Base-by-base conservation (phyloP, 1,284 basidiomycete species). In the Dichomitus squalens region DNA sequence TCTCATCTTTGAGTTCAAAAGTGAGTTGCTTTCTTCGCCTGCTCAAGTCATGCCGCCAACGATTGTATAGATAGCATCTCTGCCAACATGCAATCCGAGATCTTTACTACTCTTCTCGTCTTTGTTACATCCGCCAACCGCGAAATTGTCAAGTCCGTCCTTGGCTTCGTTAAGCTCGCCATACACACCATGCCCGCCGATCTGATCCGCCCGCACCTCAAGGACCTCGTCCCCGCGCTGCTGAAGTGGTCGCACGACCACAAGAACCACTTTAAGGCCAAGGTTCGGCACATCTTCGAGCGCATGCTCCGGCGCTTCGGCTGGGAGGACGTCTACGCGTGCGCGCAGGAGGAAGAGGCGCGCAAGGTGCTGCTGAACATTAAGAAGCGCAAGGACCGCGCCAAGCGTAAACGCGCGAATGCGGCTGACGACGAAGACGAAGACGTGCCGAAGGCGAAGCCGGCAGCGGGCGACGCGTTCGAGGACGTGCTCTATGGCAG, bases 211-310 rank as follows among this genome's bases (percentile, higher is more conserved):
- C 87, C 88, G 0, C 88, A 96, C 68, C 80, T 99, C 12, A 79
- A 81, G 27, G 79, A 81, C 18, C 80, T 98, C 12, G 92, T 99
- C 0, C 92, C 94, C 0, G 91, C 90, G 0, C 81, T 99, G 16
- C 79, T 99, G 23, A 82, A 81, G 54, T 97, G 96, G 95, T 93
- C 93, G 6, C 93, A 96, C 69, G 95, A 98, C 72, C 96, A 99
- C 78, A 96, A 96, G 73, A 98, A 99, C 71, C 96, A 98, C 73
- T 99, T 99, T 85, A 99, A 99, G 74, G 82, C 85, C 54, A 98
- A 98, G 77, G 93, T 98, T 12, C 86, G 95, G 44, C 96, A 98
- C 74, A 95, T 99, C 58, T 95, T 99, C 66, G 97, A 99, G 79
- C 86, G 97, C 46, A 88, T 99, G 83, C 83, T 99, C 61, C 82